These are phyloP conservation scores for Psilocybe azurescens DNA, from an alignment of 768 basidiomycete genomes.

Conservation along the genomic window DNA sequence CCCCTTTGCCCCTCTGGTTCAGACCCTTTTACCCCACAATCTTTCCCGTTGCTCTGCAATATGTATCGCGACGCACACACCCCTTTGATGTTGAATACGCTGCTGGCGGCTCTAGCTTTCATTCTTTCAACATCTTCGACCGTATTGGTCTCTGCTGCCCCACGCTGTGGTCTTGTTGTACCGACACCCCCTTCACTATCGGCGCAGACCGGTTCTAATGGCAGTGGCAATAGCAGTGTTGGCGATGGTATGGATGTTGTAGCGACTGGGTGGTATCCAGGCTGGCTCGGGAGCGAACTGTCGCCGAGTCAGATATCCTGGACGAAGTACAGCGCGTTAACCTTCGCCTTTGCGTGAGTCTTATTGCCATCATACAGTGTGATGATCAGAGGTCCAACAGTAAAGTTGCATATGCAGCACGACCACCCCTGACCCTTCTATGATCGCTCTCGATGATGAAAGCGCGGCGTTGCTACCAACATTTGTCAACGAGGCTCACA, in stretches of 20 bases:
- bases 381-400: too few species aligned
- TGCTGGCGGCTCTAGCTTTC: conserved; percentile 33
- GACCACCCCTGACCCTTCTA: conserved; percentile 38
- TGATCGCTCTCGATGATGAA: conserved; percentile 42
- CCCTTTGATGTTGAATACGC: conserved; percentile 12
- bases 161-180: conserved; percentile 37
- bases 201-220: conserved; percentile 9
- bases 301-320: conserved; percentile 53
- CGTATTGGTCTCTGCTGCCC: conserved; percentile 7
- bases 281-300: conserved; percentile 49
- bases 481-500: conserved; percentile 57
- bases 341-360: conserved; percentile 55
- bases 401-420: conserved; percentile 27
- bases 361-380: too few species aligned
- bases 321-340: conserved; percentile 56
- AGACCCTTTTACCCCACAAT: not conserved
- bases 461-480: conserved; percentile 52
- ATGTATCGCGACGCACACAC: conserved; percentile 1
- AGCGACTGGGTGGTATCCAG: conserved; percentile 60
- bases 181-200: conserved; percentile 22
- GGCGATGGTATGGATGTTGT: conserved; percentile 37
- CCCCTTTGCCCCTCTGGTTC: not conserved
- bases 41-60: not conserved
- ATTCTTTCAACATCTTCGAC: conserved; percentile 9
- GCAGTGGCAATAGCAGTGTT: conserved; percentile 17